These are phyloP conservation scores for Trametes cubensis DNA, from an alignment of 768 basidiomycete species.

Conservation along the genomic window DNA sequence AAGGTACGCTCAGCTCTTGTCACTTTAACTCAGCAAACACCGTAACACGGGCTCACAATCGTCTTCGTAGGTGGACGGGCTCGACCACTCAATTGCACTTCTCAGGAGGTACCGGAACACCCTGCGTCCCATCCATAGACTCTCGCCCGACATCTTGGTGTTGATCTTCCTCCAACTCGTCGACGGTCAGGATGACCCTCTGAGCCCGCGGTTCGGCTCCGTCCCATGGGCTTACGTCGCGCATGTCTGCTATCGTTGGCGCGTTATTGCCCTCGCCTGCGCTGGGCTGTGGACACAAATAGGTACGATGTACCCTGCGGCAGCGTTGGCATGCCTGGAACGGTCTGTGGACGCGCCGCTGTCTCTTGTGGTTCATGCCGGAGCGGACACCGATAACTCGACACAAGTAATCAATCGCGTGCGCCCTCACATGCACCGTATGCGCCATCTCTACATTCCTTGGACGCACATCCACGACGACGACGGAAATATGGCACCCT, in stretches of 20 bases:
- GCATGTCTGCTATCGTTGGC: constrained; percentile 33
- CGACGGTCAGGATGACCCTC: constrained; percentile 22
- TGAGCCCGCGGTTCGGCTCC: constrained; percentile 26
- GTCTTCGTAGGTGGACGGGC: constrained; percentile 22
- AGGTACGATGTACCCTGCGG: constrained; percentile 30
- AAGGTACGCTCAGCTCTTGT: constrained; percentile 16
- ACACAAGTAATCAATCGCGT: constrained; percentile 26
- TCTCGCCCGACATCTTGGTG: constrained; percentile 31
- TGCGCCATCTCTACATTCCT: constrained; percentile 31
- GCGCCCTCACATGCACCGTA: constrained; percentile 25
- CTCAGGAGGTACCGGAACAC: constrained; percentile 34
- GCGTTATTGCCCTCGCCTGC: constrained; percentile 27
- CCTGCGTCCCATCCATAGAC: constrained; percentile 30
- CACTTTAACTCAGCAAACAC: background rate
- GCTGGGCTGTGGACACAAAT: constrained; percentile 32
- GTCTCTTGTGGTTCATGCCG: constrained; percentile 26
- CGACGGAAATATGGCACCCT: constrained; percentile 21
- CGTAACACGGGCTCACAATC: background rate
- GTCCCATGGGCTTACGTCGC: constrained; percentile 28
- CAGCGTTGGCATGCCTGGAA: constrained; percentile 30
- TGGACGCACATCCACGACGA: constrained; percentile 26
- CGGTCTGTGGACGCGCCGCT: constrained; percentile 32
- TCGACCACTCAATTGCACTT: constrained; percentile 31
- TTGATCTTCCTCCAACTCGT: constrained; percentile 29
- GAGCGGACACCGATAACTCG: constrained; percentile 18